Evolutionary conservation across 257 asterid genomes (phyloP), one percentile per base, ranked within the genome.

Genomic region (Jasminum sambac): DNA sequence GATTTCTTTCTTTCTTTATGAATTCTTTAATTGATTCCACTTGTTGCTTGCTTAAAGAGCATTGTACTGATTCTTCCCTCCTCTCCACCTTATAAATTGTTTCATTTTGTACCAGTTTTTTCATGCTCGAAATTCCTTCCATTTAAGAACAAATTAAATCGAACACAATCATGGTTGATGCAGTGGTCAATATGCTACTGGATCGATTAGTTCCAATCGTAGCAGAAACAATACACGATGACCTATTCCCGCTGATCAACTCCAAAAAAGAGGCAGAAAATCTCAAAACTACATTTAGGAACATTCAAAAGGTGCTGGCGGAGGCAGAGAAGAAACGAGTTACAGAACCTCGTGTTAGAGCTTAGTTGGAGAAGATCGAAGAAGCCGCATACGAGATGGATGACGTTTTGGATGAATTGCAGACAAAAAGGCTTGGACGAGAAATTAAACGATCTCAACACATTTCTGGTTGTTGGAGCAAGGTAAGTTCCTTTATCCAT

Each of bases 351-450:
- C 21, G 9, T 2, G 52, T 40, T 36, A 36, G 39, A 64, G 8
- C 6, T 37, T 64, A 55, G 69, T 34, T 64, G 11, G 69, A 64
- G 50, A 39, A 63, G 30, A 50, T 72, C 16, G 42, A 72, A 46
- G 58, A 64, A n/a, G 23, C 63, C 7, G 37, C 71, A 2, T 72
- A 72, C 17, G 76, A 72, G 2, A 63, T 64, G 17, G 65, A 72
- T 0, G 76, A 72, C 5, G 70, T 64, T 3, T 16, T 72, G 36
- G 76, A 72, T 6, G 42, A 64, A 36, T 48, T 64, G 76, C 62
- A 50, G 1, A 5, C 37, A 23, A 38, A 17, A 30, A 48, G 17
- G 0, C 19, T 13, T 30, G 17, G 36, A 6, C 21, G 4, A 5
- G 10, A 63, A 34, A 5, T 14, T 11, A 24, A 23, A 12, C 36